phyloP scores from a whole-genome alignment of 1,284 basidiomycete genomes.

The Microbotryomycetes sp. region DNA sequence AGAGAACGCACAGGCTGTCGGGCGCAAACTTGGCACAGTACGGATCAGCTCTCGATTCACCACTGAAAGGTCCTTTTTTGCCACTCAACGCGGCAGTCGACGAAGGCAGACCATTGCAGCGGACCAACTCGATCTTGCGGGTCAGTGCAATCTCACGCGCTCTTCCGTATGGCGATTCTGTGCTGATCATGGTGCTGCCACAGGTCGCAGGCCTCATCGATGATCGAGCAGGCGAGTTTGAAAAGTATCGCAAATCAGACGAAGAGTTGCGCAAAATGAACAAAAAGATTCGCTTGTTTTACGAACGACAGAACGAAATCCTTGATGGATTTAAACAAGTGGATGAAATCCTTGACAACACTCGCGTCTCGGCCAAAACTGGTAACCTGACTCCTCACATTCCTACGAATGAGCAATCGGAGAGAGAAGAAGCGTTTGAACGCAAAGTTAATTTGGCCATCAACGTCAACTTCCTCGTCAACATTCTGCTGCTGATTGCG shows the following conservation, averaged over 20 bases:
- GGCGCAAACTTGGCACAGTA: neutral
- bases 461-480: constrained; percentile 43
- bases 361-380: constrained; percentile 19
- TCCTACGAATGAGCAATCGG: constrained; percentile 1
- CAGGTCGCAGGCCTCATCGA: constrained; percentile 30
- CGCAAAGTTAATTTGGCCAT: constrained; percentile 27
- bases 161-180: neutral
- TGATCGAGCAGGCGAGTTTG: constrained; percentile 24
- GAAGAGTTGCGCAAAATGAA: constrained; percentile 28
- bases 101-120: constrained; percentile 2
- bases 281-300: constrained; percentile 28
- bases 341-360: constrained; percentile 35
- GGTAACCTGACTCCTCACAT: constrained; percentile 23
- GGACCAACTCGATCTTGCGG: constrained; percentile 17
- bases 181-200: neutral
- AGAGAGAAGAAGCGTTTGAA: neutral
- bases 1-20: neutral
- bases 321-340: constrained; percentile 26
- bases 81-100: neutral
- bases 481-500: constrained; percentile 48
- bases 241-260: constrained; percentile 25
- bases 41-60: neutral
- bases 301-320: constrained; percentile 30
- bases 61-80: neutral
- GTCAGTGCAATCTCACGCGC: neutral